Percentiles rank a stretch among this genome's conserved stretches.
These are phyloP conservation scores for Trichoderma asperellum DNA, from an alignment of 2,329 filamentous ascomycete species.

Conservation along the genomic window DNA sequence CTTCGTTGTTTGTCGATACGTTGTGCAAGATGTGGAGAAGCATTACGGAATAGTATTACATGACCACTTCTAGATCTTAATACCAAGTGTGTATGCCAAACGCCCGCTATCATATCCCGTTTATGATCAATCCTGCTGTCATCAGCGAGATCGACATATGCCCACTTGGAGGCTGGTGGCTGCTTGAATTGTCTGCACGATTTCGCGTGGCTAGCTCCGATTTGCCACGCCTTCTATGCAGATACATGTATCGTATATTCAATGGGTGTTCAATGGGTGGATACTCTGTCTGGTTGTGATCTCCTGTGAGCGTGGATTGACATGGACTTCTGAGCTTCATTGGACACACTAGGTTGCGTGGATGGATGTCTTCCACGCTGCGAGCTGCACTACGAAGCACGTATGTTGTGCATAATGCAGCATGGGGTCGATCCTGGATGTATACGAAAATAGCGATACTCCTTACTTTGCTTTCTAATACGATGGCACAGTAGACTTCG, in stretches of 20 bases:
- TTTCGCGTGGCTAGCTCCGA: slow-evolving; percentile 7
- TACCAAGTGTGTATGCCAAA: too few species aligned
- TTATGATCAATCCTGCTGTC: too few species aligned
- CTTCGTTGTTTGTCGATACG: not conserved
- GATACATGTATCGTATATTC: not conserved
- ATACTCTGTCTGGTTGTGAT: too few species aligned
- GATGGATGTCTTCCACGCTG: not conserved
- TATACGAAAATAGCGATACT: not conserved
- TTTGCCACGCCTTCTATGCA: not conserved
- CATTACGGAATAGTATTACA: not conserved
- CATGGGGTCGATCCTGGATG: not conserved
- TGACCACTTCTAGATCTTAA: not conserved
- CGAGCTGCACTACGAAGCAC: not conserved
- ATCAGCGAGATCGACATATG: not conserved
- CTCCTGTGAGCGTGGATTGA: not conserved
- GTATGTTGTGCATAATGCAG: not conserved
- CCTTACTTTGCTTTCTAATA: not conserved
- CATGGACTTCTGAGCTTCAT: not conserved
- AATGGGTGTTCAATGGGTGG: not conserved
- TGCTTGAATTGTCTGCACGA: not conserved
- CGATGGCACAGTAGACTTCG: not conserved
- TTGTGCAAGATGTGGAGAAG: not conserved
- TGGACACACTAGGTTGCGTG: not conserved
- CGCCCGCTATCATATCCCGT: too few species aligned
- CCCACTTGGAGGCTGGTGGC: not conserved